phyloP scores from a whole-genome alignment of 1,139 yeast genomes.

The Yamadazyma epiphylla region DNA sequence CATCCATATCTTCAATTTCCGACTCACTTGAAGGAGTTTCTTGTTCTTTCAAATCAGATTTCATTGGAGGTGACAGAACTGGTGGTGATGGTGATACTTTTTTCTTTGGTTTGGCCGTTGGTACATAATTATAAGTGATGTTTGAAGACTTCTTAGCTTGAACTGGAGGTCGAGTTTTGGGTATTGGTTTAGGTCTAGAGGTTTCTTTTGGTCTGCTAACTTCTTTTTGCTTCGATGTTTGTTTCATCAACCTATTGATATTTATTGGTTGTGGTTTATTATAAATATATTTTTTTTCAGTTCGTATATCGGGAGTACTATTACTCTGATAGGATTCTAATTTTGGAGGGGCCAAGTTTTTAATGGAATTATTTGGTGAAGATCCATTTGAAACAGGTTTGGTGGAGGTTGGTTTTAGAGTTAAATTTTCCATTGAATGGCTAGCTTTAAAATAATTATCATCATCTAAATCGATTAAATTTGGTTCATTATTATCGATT shows the following conservation, averaged over 20 bases:
- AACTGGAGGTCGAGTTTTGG: slow-evolving; percentile 11
- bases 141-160: slow-evolving; percentile 15
- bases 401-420: slow-evolving; percentile 10
- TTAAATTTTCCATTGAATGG: slow-evolving; percentile 18
- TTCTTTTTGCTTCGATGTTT: slow-evolving; percentile 2
- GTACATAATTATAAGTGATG: slow-evolving; percentile 29
- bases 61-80: too few species aligned
- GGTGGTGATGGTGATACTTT: slow-evolving; percentile 7
- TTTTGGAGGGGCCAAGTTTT: slow-evolving; percentile 6
- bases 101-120: slow-evolving; percentile 6
- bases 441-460: slow-evolving; percentile 16
- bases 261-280: slow-evolving; percentile 42
- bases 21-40: slow-evolving; percentile 7
- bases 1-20: slow-evolving; percentile 13
- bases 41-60: too few species aligned
- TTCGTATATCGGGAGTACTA: slow-evolving; percentile 8
- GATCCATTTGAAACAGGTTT: slow-evolving; percentile 4
- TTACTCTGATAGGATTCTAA: slow-evolving; percentile 7
- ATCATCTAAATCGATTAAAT: slow-evolving; percentile 36
- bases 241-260: slow-evolving; percentile 30
- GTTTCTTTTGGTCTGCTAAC: neutral
- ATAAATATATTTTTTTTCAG: slow-evolving; percentile 29
- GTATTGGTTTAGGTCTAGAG: slow-evolving; percentile 16
- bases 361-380: slow-evolving; percentile 10
- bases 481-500: slow-evolving; percentile 15